Evolutionary conservation across 495 filamentous ascomycete species (phyloP).

Genomic region (Bathelium albidoporum): DNA sequence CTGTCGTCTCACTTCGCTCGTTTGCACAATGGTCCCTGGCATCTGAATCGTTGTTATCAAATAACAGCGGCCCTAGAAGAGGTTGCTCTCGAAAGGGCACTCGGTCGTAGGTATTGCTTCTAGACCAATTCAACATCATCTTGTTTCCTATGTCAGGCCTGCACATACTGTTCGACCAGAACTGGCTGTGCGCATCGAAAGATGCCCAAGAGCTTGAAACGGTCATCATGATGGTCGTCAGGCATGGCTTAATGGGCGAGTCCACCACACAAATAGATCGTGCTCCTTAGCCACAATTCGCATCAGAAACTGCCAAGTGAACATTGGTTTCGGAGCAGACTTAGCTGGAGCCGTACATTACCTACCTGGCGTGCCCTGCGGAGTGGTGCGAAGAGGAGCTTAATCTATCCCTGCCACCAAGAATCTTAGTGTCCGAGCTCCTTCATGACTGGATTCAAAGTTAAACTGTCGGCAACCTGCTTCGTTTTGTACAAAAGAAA

Average conservation of each 20-base stretch:
- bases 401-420: no score
- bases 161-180: slow-evolving; percentile 29
- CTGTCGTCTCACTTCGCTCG: slow-evolving; percentile 50
- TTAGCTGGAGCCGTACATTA: no score
- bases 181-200: slow-evolving; percentile 18
- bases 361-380: no score
- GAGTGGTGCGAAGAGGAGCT: no score
- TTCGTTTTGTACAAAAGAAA: no score
- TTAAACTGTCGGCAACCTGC: no score
- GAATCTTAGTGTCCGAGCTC: neutral
- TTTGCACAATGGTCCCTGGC: slow-evolving; percentile 76
- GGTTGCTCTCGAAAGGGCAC: slow-evolving; percentile 59
- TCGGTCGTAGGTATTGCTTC: slow-evolving; percentile 27
- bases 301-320: no score
- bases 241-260: neutral
- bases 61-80: slow-evolving; percentile 65
- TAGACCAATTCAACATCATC: slow-evolving; percentile 16
- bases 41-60: slow-evolving; percentile 81
- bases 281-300: no score
- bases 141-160: no score
- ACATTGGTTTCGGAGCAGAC: no score
- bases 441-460: no score
- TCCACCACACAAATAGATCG: no score
- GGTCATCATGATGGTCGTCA: neutral
- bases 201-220: neutral